Percentiles rank a stretch among this genome's conserved stretches.
phyloP scores from a whole-genome alignment of 805 yeast genomes.

The Candida insectorum region DNA sequence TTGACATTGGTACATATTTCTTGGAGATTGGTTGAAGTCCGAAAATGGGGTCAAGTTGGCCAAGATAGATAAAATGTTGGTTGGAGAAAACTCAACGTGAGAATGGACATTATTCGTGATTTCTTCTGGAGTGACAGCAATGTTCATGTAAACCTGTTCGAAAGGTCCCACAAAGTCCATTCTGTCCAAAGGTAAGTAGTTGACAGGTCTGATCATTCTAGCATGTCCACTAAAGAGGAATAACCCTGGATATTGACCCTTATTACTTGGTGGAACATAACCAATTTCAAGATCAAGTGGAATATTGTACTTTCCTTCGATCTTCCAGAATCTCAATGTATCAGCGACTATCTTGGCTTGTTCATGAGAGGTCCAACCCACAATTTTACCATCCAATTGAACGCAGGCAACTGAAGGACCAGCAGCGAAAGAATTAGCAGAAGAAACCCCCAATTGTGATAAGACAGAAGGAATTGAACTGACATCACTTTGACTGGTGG shows the following conservation, averaged over 20 bases:
- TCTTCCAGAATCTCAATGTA: constrained; percentile 89
- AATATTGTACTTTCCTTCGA: constrained; percentile 71
- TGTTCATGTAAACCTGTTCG: constrained; percentile 95
- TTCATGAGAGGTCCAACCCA: constrained; percentile 92
- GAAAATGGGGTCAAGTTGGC: constrained; percentile 98
- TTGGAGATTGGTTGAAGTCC: constrained; percentile 97
- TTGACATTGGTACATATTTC: constrained; percentile 99
- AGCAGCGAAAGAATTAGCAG: constrained; percentile 76
- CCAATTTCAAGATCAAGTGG: constrained; percentile 91
- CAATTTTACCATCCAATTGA: constrained; percentile 85
- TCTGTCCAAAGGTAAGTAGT: constrained; percentile 80
- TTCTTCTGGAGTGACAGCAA: constrained; percentile 93
- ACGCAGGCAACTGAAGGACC: constrained; percentile 89
- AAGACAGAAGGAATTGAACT: constrained; percentile 65
- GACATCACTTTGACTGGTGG: constrained; percentile 74
- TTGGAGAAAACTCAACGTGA: constrained; percentile 94
- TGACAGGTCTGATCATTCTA: constrained; percentile 94
- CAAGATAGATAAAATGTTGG: constrained; percentile 87
- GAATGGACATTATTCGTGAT: constrained; percentile 76
- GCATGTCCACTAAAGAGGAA: constrained; percentile 88
- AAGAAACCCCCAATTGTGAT: constrained; percentile 73
- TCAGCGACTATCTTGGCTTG: constrained; percentile 86
- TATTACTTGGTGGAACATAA: constrained; percentile 89
- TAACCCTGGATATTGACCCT: constrained; percentile 97
- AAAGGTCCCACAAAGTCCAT: constrained; percentile 93